Conservation (phyloP, 495 filamentous ascomycete species). For the Cercophora samala region DNA sequence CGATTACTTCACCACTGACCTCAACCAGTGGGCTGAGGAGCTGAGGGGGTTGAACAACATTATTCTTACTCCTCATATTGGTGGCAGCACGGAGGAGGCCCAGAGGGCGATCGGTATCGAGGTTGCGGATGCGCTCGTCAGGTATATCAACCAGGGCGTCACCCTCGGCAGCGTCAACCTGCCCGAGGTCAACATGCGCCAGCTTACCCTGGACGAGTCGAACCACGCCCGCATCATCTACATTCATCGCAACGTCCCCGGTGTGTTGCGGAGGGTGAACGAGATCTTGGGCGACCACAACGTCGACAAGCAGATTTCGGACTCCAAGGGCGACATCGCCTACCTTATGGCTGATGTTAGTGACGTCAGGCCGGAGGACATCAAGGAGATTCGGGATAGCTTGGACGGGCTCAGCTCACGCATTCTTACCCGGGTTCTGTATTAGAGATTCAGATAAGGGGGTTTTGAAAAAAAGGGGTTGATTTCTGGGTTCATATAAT, state of each 20-base stretch:
- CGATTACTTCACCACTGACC: conserved; percentile 82
- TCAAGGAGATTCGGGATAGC: conserved; percentile 78
- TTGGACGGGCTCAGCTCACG: conserved; percentile 78
- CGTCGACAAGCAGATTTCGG: conserved; percentile 96
- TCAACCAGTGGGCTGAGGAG: conserved; percentile 85
- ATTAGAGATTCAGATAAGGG: conserved; percentile 52
- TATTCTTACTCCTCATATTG: conserved; percentile 94
- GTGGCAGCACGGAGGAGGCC: conserved; percentile 95
- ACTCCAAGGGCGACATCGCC: conserved; percentile 88
- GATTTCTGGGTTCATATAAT: too few species aligned
- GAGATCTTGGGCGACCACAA: conserved; percentile 92
- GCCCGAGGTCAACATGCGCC: conserved; percentile 86
- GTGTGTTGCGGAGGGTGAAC: conserved; percentile 90
- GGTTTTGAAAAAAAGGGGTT: background rate
- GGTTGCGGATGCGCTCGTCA: conserved; percentile 78
- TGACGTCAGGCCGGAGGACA: conserved; percentile 71
- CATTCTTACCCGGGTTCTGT: conserved; percentile 84
- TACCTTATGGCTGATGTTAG: conserved; percentile 99
- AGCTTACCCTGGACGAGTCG: conserved; percentile 79
- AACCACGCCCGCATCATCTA: conserved; percentile 89
- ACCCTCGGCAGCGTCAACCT: conserved; percentile 93
- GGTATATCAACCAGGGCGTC: conserved; percentile 89
- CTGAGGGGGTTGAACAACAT: conserved; percentile 84
- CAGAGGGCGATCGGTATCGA: conserved; percentile 95
- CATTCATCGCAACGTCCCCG: conserved; percentile 93